Evolutionary conservation across 2,329 filamentous ascomycete genomes (phyloP).

Genomic region (Alternaria consortialis): DNA sequence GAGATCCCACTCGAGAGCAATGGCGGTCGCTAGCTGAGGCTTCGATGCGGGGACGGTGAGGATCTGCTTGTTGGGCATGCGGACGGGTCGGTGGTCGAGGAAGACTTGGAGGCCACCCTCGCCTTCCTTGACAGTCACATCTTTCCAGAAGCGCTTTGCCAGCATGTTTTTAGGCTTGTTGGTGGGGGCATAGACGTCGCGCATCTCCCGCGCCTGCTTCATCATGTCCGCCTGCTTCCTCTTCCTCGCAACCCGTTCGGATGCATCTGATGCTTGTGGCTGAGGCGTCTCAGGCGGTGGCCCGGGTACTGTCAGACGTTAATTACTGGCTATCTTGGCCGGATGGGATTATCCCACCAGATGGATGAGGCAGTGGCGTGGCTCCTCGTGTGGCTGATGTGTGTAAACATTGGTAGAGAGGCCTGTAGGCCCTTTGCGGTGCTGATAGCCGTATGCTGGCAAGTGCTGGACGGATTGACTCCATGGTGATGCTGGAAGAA

Average conservation of each 20-base stretch:
- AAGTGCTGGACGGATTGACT: conserved; percentile 42
- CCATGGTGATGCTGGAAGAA: conserved; percentile 29
- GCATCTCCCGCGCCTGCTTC: conserved; percentile 56
- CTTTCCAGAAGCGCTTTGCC: conserved; percentile 86
- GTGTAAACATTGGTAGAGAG: conserved; percentile 53
- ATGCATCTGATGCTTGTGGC: conserved; percentile 58
- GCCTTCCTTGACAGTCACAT: conserved; percentile 71
- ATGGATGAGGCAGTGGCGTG: conserved; percentile 65
- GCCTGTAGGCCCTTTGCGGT: conserved; percentile 26
- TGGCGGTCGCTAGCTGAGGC: conserved; percentile 80
- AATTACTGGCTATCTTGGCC: conserved; percentile 4
- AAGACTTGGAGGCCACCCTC: conserved; percentile 72
- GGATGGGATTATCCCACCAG: conserved; percentile 28
- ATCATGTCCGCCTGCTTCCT: conserved; percentile 61
- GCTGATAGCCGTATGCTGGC: conserved; percentile 29
- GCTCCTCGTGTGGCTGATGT: conserved; percentile 57
- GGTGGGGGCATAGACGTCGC: conserved; percentile 43
- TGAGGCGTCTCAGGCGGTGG: conserved; percentile 67
- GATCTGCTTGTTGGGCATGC: conserved; percentile 76
- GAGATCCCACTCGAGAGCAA: conserved; percentile 93
- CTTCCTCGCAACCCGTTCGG: conserved; percentile 59
- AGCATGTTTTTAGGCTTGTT: conserved; percentile 60
- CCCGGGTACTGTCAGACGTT: conserved; percentile 56
- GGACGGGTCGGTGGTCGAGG: conserved; percentile 81
- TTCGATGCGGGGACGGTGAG: conserved; percentile 79